phyloP scores from a whole-genome alignment of 2,329 filamentous ascomycete species.

The Domatiomyces globalis region DNA sequence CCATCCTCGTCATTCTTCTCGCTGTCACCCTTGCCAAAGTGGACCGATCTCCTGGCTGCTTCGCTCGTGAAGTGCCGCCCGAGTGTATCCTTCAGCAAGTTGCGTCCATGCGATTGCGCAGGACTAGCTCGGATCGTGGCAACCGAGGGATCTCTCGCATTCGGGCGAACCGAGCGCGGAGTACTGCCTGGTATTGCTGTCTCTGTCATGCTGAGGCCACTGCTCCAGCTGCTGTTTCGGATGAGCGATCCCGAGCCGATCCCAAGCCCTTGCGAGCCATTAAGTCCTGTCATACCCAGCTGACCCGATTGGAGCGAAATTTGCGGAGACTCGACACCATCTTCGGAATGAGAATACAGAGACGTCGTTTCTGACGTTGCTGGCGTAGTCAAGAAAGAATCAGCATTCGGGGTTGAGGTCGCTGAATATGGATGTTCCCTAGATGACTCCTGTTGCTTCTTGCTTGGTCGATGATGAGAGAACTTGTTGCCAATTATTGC shows the following conservation, averaged over 20 bases:
- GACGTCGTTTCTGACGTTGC: constrained; percentile 17
- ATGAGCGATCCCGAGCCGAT: constrained; percentile 5
- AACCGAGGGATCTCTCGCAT: constrained; percentile 4
- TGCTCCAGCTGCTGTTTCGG: constrained; percentile 6
- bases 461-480: constrained; percentile 69
- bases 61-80: constrained; percentile 12
- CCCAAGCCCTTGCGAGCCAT: constrained; percentile 6
- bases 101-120: not conserved
- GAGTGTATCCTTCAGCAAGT: constrained; percentile 15
- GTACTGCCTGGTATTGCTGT: not conserved
- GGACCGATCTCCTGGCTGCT: constrained; percentile 11
- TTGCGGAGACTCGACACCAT: constrained; percentile 12
- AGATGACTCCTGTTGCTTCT: constrained; percentile 61
- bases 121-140: not conserved
- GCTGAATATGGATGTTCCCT: constrained; percentile 73
- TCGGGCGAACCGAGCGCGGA: constrained; percentile 1
- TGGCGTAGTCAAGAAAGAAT: constrained; percentile 19
- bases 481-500: constrained; percentile 98
- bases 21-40: constrained; percentile 9
- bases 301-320: constrained; percentile 13
- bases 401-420: constrained; percentile 42
- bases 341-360: constrained; percentile 14
- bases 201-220: constrained; percentile 1
- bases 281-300: not conserved
- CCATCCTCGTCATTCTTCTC: not conserved